Base-by-base conservation (phyloP, 2,329 filamentous ascomycete species). In the Epichloe aotearoae region DNA sequence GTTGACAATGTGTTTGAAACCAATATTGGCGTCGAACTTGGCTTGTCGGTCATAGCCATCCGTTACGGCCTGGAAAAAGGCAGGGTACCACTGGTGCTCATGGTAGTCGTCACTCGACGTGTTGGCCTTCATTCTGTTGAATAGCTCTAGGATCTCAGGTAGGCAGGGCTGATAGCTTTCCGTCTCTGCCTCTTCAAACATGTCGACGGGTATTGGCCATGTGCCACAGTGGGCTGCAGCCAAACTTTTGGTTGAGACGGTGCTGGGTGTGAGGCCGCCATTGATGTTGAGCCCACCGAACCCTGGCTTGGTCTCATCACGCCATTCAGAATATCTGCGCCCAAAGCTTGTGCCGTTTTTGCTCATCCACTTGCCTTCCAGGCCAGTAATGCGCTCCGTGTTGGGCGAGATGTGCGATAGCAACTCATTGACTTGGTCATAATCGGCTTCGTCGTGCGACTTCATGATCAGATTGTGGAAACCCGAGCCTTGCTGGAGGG, bases 91-190 rank as follows among this genome's bases (percentile, higher is more conserved):
- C 11, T 57, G 58, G 10, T 57, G 56, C 4, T 58, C 47, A 8
- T 54, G 56, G 42, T 56, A 66, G 30, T 54, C 57, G 17, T 53
- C 51, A 2, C 50, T 40, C 2, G 53, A 51, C 5, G 50, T 38
- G 6, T 57, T 46, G 4, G 47, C 36, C 46, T 55, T 55, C 6
- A 63, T 53, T 4, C 44, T 37, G 41, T 65, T 66, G 52, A 68
- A 51, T 10, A 61, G 58, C 11, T 66, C 57, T 1, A 66, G 51
- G 15, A 65, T 52, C 1, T 66, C 68, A 1, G 71, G 67, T 46
- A 73, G 52, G 45, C 71, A 73, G 0, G 71, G 71, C 41, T 73
- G 70, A 54, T 73, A 73, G 33, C 71, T 60, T 44, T 72, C 66
- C 14, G 69, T 59, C n/a, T 65, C 57, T 44, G 64, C 65, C 49